Evolutionary conservation across 768 basidiomycete genomes (phyloP).

Genomic region (Tulasnella sp.): DNA sequence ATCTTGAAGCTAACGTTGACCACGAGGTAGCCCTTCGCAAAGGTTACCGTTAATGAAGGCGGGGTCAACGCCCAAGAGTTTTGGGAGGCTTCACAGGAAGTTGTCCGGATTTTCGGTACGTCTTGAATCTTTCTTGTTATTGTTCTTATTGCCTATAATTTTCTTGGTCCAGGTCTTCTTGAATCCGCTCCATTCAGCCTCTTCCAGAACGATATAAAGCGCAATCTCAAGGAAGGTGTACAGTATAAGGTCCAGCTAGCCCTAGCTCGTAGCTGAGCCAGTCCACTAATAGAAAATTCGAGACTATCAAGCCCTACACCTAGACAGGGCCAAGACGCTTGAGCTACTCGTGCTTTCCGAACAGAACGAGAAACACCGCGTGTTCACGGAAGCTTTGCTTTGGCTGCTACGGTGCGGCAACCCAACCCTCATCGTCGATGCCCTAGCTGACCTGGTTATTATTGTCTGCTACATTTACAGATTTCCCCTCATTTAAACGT

Average conservation of each 20-base stretch:
- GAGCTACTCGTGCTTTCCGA: constrained; percentile 82
- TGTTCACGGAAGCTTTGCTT: constrained; percentile 87
- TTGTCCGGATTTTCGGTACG: constrained; percentile 87
- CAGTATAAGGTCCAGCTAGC: neutral
- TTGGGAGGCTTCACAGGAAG: constrained; percentile 80
- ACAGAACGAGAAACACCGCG: constrained; percentile 73
- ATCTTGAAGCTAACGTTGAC: neutral
- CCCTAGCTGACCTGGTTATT: neutral
- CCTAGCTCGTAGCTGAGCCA: neutral
- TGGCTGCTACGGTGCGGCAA: constrained; percentile 66
- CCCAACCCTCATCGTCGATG: neutral
- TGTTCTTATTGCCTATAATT: neutral
- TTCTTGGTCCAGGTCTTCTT: constrained; percentile 62
- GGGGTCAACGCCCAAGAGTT: constrained; percentile 88
- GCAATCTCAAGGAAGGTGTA: constrained; percentile 77
- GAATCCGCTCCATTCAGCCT: constrained; percentile 77
- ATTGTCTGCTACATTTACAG: neutral
- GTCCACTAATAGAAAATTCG: constrained; percentile 71
- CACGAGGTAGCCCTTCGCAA: constrained; percentile 78
- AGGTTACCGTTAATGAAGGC: constrained; percentile 78
- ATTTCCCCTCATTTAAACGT: neutral
- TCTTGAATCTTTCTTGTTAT: constrained; percentile 1
- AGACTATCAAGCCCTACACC: constrained; percentile 65
- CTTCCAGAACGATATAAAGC: constrained; percentile 82
- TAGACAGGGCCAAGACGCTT: constrained; percentile 66